Percentiles rank a stretch among this genome's conserved stretches.
Conservation (phyloP, 441 rosid species). For the Pelargonium exstipulatum region DNA sequence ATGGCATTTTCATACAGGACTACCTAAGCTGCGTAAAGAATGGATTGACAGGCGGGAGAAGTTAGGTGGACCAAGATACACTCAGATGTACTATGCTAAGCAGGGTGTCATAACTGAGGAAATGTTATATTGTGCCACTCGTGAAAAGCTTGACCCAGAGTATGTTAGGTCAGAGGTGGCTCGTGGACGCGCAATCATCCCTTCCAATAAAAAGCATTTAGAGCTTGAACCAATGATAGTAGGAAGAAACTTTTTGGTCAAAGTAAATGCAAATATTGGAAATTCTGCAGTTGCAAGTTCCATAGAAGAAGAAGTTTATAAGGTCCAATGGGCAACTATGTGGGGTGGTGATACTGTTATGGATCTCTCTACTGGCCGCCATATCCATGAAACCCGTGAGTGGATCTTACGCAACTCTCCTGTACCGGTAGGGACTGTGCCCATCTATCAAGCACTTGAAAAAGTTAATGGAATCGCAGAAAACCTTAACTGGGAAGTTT, state of each 20-base stretch:
- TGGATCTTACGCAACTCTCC: constrained; percentile 92
- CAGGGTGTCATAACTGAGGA: constrained; percentile 93
- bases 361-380: constrained; percentile 97
- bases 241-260: constrained; percentile 88
- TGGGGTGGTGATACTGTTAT: constrained; percentile 98
- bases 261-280: constrained; percentile 95
- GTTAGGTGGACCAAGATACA: constrained; percentile 67
- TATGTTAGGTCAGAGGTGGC: constrained; percentile 94
- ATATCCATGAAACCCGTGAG: constrained; percentile 97
- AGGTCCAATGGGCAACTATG: constrained; percentile 99
- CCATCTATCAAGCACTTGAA: constrained; percentile 95
- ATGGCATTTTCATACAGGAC: constrained; percentile 46
- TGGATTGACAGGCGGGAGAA: constrained; percentile 82
- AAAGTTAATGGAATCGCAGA: constrained; percentile 89
- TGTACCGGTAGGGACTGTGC: constrained; percentile 92
- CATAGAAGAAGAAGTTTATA: constrained; percentile 94
- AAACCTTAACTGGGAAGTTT: constrained; percentile 87
- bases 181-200: constrained; percentile 94
- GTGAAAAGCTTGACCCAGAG: constrained; percentile 95
- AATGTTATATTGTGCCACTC: constrained; percentile 78
- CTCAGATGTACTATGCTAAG: constrained; percentile 98
- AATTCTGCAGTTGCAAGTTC: constrained; percentile 95
- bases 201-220: constrained; percentile 89
- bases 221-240: constrained; percentile 94
- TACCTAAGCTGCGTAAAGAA: constrained; percentile 74